Evolutionary conservation across 441 rosid species (phyloP), one percentile per base, ranked within the genome.

Genomic region (Manihot esculenta): DNA sequence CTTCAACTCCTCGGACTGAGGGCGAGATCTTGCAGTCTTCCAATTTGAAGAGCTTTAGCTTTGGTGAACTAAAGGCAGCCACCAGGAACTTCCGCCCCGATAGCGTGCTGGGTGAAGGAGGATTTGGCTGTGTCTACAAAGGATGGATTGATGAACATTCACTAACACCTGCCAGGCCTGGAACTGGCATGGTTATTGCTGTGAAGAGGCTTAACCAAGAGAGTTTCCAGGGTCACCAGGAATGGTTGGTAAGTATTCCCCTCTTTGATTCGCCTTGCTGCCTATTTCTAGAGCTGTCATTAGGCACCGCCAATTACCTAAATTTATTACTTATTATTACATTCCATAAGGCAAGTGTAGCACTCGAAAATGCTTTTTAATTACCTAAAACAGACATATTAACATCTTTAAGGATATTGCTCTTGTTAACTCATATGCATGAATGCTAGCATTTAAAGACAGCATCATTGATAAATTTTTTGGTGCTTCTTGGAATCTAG

Each of bases 91-190:
- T 95, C 76, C 89, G 96, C 23, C 89, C 94, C 0, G 98, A 93
- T 76, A 84, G 96, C 75, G 86, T 95, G 67, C 60, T 95, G 44
- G 99, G 99, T 27, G 99, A 95, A 82, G 99, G 99, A 27, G 99
- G 99, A 21, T 95, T 93, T 20, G 99, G 98, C 67, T 83, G 82
- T 33, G 99, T 95, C 60, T 95, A 86, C 70, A 95, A 88, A 70
- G 99, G 96, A 10, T 95, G 98, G 96, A 80, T 95, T 23, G 99
- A 95, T 79, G 95, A 87, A 78, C 74, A 85, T 61, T 71, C 97
- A 44, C 77, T 84, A 42, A 51, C 84, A 24, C 87, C 98, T 1
- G 55, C 91, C 62, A 93, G 63, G 79, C 86, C 99, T 0, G 93
- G 88, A 14, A 83, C 89, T 0, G 97, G 97, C 65, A 81, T 86